These are phyloP conservation scores for Talaromyces wortmannii DNA, from an alignment of 495 filamentous ascomycete genomes.

Conservation along the genomic window DNA sequence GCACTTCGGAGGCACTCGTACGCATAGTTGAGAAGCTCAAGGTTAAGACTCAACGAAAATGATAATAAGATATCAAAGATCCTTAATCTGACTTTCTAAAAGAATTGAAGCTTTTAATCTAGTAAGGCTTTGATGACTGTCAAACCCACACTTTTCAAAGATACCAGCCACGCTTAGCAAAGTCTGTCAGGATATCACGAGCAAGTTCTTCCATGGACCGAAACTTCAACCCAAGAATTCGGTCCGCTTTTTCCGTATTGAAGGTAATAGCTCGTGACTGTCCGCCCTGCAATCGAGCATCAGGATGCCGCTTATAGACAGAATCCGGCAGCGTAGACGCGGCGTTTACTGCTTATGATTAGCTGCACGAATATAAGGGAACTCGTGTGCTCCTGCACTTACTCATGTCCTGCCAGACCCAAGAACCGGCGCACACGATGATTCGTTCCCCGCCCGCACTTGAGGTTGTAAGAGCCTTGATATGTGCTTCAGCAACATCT, in stretches of 20 bases:
- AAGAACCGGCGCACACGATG: slow-evolving; percentile 33
- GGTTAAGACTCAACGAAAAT: no score
- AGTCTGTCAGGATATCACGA: neutral
- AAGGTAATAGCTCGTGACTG: neutral
- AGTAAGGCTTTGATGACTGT: no score
- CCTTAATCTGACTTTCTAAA: no score
- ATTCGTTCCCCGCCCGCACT: slow-evolving; percentile 48
- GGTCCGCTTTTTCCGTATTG: neutral
- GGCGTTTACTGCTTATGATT: neutral
- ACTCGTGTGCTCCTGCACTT: no score
- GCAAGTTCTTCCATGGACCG: neutral
- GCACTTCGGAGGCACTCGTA: no score
- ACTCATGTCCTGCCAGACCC: slow-evolving; percentile 1
- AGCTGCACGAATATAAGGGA: neutral
- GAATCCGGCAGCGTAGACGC: neutral
- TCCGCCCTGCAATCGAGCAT: neutral
- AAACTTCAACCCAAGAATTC: neutral
- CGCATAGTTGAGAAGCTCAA: no score
- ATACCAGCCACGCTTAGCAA: neutral
- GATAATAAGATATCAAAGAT: no score
- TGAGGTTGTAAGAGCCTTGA: slow-evolving; percentile 42
- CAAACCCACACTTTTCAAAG: no score
- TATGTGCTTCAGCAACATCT: slow-evolving; percentile 52
- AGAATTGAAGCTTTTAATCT: no score
- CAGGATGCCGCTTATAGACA: neutral